phyloP scores from a whole-genome alignment of 2,329 filamentous ascomycete genomes.

The Monilinia fructicola region DNA sequence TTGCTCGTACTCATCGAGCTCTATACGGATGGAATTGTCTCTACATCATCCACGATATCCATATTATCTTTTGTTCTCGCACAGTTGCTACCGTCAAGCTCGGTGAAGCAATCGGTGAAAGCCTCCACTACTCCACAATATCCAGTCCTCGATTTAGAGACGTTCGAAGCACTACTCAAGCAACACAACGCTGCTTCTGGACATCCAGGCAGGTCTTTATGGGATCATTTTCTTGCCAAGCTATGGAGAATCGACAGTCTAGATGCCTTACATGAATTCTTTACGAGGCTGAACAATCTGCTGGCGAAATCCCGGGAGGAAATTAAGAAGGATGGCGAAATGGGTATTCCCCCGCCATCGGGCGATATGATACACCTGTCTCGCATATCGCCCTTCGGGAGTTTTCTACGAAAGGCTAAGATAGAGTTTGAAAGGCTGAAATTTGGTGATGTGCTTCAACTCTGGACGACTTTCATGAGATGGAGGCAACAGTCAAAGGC shows the following conservation, averaged over 20 bases:
- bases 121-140: slow-evolving; percentile 44
- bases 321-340: slow-evolving; percentile 54
- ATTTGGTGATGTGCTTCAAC: slow-evolving; percentile 72
- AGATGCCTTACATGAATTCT: slow-evolving; percentile 76
- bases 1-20: slow-evolving; percentile 78
- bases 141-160: slow-evolving; percentile 51
- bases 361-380: slow-evolving; percentile 61
- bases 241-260: slow-evolving; percentile 84
- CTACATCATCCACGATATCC: slow-evolving; percentile 67
- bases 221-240: slow-evolving; percentile 78
- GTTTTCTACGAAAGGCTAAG: slow-evolving; percentile 72
- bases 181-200: slow-evolving; percentile 53
- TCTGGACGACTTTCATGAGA: slow-evolving; percentile 81
- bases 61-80: slow-evolving; percentile 77
- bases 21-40: slow-evolving; percentile 71
- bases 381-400: slow-evolving; percentile 74
- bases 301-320: slow-evolving; percentile 64
- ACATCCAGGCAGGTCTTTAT: slow-evolving; percentile 76
- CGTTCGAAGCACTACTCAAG: slow-evolving; percentile 59
- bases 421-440: slow-evolving; percentile 78
- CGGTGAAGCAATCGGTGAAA: slow-evolving; percentile 32
- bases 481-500: slow-evolving; percentile 75
- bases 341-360: slow-evolving; percentile 50
- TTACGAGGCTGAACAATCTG: slow-evolving; percentile 58
- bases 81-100: slow-evolving; percentile 58